Base-by-base conservation (phyloP, 2,329 filamentous ascomycete genomes). In the Stylonectria norvegica region DNA sequence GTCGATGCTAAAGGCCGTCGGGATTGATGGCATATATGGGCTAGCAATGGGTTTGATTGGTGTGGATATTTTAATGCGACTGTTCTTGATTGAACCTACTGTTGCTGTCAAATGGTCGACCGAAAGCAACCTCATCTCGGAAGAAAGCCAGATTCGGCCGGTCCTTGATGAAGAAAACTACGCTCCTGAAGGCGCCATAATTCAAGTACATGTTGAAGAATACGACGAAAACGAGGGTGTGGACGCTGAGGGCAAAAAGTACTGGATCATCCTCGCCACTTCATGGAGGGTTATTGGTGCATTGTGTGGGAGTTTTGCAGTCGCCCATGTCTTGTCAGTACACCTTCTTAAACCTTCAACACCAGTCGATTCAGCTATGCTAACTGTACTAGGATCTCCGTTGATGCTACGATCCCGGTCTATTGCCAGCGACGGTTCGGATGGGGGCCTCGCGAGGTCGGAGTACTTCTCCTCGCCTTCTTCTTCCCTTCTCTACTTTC, bases 311-410 rank as follows among this genome's bases (percentile, higher is more conserved):
- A 48, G 44, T 5, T 47, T 41, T 44, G 47, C 35, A 2, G 25
- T 34, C n/a, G 32, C 47, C 15, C 45, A 50, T n/a, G 34, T 48
- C n/a, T 15, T 48, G 45, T 38, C 42, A 43, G 47, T 28, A 16
- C 12, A 2, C 17, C 20, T 10, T n/a, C n/a, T n/a, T 11, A 12
- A 9, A 5, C 5, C 11, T 15, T 12, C 8, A 9, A 15, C 3
- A 11, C 6, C 12, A 20, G 2, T 22, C 27, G 15, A n/a, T 8
- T 9, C n/a, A 14, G 12, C 15, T 10, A 10, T 23, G 2, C 29
- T 45, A 30, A 50, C 19, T 5, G 0, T 14, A 19, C 5, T 9
- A 50, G 47, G 17, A 50, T 48, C 15, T 27, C 47, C 1, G 34
- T 50, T 18, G 42, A 48, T 19, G 31, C 44, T 12, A 31, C 47